These are phyloP conservation scores for Pleurotus tuber-regium DNA, from an alignment of 768 basidiomycete genomes.

Conservation along the genomic window DNA sequence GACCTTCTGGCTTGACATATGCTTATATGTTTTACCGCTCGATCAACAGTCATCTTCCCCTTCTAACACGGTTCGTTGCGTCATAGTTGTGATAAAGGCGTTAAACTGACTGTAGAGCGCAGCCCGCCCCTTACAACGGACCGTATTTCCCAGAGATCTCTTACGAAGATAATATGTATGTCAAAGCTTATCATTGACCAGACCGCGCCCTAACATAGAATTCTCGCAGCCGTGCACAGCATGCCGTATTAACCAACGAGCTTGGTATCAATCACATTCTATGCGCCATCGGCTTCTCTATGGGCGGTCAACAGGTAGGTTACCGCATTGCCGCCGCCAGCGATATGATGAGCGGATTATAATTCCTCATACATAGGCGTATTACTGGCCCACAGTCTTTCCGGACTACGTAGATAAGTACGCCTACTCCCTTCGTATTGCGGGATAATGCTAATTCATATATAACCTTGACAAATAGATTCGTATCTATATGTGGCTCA, in stretches of 20 bases:
- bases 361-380: conserved; percentile 33
- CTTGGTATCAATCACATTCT: conserved; percentile 43
- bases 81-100: neutral
- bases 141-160: conserved; percentile 57
- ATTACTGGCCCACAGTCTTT: conserved; percentile 55
- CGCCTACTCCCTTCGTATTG: neutral
- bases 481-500: conserved; percentile 49
- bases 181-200: neutral
- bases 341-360: neutral
- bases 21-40: conserved; percentile 3
- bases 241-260: conserved; percentile 46
- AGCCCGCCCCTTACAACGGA: conserved; percentile 56
- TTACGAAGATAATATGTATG: conserved; percentile 59
- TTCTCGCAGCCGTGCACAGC: conserved; percentile 45
- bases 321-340: neutral
- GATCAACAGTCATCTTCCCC: conserved; percentile 52
- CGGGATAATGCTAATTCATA: neutral
- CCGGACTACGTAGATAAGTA: conserved; percentile 53
- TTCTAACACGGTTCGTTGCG: conserved; percentile 48
- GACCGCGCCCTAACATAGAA: neutral
- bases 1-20: neutral
- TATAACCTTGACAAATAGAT: conserved; percentile 31
- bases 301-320: conserved; percentile 54
- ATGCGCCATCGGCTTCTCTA: conserved; percentile 54
- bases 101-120: neutral